Evolutionary conservation across 2,329 filamentous ascomycete species (phyloP).

Genomic region (Hansfordia pulvinata): DNA sequence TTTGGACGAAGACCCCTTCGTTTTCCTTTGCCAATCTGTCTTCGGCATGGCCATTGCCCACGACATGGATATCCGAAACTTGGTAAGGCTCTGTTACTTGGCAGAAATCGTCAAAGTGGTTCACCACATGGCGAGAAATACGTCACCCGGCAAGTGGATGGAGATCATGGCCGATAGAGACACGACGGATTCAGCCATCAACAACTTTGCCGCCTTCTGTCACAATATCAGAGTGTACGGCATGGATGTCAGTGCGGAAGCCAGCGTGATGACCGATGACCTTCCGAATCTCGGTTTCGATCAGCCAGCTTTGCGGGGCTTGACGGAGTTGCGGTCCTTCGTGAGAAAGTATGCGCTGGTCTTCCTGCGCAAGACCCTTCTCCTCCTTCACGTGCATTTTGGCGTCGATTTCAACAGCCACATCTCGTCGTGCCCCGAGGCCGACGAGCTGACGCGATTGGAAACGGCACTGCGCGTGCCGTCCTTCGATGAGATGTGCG

Average conservation of each 20-base stretch:
- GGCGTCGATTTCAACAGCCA: constrained; percentile 76
- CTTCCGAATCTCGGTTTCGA: constrained; percentile 34
- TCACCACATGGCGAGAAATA: constrained; percentile 41
- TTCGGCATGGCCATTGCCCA: constrained; percentile 56
- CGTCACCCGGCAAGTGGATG: constrained; percentile 34
- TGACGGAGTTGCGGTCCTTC: constrained; percentile 42
- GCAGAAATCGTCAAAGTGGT: constrained; percentile 82
- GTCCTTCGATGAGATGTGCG: constrained; percentile 65
- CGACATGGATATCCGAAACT: constrained; percentile 60
- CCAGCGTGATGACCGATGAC: constrained; percentile 17
- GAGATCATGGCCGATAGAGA: constrained; percentile 27
- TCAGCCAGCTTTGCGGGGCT: constrained; percentile 37
- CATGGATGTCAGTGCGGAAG: constrained; percentile 24
- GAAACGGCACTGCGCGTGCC: constrained; percentile 65
- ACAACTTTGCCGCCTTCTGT: constrained; percentile 43
- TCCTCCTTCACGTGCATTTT: constrained; percentile 78
- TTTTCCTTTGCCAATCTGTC: constrained; percentile 70
- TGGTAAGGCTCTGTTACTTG: constrained; percentile 77
- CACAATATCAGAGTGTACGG: constrained; percentile 29
- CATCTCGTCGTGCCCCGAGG: constrained; percentile 46
- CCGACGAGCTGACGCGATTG: constrained; percentile 71
- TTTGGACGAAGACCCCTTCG: constrained; percentile 57
- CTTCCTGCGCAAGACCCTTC: constrained; percentile 73
- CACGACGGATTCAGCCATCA: constrained; percentile 30
- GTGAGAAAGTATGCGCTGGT: constrained; percentile 75